phyloP scores from a whole-genome alignment of 2,329 filamentous ascomycete genomes.

The Aspergillus costaricaensis region DNA sequence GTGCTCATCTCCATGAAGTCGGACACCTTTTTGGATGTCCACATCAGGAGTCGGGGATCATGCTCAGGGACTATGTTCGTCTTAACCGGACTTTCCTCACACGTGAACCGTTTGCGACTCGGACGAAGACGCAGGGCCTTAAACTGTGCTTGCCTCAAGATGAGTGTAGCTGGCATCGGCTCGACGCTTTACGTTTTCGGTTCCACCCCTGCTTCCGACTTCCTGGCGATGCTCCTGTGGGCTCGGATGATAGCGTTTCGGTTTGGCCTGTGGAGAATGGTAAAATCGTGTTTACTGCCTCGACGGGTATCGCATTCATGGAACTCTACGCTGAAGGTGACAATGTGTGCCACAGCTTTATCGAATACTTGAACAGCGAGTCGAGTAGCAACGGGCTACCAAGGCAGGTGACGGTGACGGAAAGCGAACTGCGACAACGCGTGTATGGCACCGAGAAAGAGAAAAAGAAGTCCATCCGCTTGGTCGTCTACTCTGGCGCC shows the following conservation, averaged over 20 bases:
- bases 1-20: constrained; percentile 86
- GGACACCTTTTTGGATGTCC: constrained; percentile 89
- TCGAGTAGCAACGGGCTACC: constrained; percentile 61
- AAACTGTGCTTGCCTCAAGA: constrained; percentile 73
- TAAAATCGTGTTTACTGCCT: constrained; percentile 73
- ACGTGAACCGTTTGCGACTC: constrained; percentile 81
- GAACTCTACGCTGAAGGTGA: constrained; percentile 83
- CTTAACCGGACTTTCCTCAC: constrained; percentile 81
- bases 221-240: constrained; percentile 68
- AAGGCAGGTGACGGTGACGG: constrained; percentile 72
- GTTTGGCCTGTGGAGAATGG: constrained; percentile 81
- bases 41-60: constrained; percentile 86
- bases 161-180: constrained; percentile 87
- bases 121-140: constrained; percentile 77
- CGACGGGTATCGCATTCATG: constrained; percentile 79
- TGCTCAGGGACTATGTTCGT: constrained; percentile 83
- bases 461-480: constrained; percentile 65
- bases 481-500: constrained; percentile 75
- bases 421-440: constrained; percentile 70
- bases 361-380: constrained; percentile 71
- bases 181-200: constrained; percentile 85
- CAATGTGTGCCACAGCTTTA: constrained; percentile 74
- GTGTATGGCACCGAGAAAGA: constrained; percentile 69
- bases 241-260: constrained; percentile 74
- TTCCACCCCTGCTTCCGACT: constrained; percentile 87